phyloP scores from a whole-genome alignment of 257 asterid genomes.

The Solanum acaule region DNA sequence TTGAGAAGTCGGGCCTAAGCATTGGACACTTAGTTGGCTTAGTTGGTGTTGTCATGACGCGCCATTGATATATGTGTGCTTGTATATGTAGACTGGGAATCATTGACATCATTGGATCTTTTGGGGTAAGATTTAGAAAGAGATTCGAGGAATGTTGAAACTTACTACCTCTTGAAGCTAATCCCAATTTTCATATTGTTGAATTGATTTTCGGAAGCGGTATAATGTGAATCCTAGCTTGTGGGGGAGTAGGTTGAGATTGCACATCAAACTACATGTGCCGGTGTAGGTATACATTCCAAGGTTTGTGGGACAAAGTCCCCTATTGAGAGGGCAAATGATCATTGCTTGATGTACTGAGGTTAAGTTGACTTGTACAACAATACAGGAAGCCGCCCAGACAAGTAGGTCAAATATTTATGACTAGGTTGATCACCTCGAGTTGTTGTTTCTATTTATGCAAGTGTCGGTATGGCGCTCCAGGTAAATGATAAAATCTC shows the following conservation, averaged over 20 bases:
- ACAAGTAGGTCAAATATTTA: background rate
- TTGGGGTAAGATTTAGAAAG: background rate
- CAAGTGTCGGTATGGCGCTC: background rate
- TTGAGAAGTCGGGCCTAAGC: background rate
- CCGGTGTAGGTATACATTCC: background rate
- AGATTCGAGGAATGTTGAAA: background rate
- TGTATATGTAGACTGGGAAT: background rate
- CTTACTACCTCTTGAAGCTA: background rate
- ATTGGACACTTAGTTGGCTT: background rate
- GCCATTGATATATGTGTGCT: background rate
- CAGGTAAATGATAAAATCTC: background rate
- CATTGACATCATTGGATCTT: background rate
- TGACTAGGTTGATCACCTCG: background rate
- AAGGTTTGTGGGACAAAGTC: background rate
- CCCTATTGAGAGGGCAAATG: background rate
- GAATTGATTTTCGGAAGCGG: background rate
- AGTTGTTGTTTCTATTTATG: background rate
- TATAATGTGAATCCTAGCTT: background rate
- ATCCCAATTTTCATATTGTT: background rate
- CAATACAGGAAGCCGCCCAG: background rate
- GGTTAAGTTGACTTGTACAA: background rate
- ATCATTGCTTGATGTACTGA: background rate
- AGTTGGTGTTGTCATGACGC: background rate
- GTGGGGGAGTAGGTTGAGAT: background rate
- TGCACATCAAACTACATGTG: background rate